phyloP scores from a whole-genome alignment of 352 stramenopile genomes.

The Globisporangium yorkense region DNA sequence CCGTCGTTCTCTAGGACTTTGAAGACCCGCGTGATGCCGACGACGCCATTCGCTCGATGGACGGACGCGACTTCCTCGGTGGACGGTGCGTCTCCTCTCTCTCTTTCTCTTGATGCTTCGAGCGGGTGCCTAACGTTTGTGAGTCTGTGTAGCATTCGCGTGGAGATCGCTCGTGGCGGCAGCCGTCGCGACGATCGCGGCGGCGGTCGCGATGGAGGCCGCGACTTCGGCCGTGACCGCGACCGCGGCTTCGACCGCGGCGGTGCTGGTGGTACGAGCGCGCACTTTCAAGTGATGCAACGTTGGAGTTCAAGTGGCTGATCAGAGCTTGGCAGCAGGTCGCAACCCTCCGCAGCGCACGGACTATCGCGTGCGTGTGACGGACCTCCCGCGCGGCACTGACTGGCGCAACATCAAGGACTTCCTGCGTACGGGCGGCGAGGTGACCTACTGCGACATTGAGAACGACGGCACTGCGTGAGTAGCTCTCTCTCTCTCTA shows the following conservation, averaged over 20 bases:
- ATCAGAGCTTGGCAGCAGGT: slow-evolving; percentile 9
- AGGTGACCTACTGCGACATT: slow-evolving; percentile 85
- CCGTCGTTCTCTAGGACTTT: slow-evolving; percentile 76
- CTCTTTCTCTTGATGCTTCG: neutral
- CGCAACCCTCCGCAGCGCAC: slow-evolving; percentile 72
- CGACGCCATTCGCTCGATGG: slow-evolving; percentile 83
- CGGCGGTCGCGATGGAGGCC: slow-evolving; percentile 25
- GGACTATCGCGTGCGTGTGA: slow-evolving; percentile 71
- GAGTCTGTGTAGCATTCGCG: slow-evolving; percentile 46
- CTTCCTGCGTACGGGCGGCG: slow-evolving; percentile 73
- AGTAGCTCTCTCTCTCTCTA: slow-evolving; percentile 13
- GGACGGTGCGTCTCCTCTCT: slow-evolving; percentile 40
- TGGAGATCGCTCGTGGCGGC: slow-evolving; percentile 74
- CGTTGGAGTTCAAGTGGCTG: neutral
- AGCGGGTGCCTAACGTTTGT: slow-evolving; percentile 2
- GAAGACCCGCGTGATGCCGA: slow-evolving; percentile 86
- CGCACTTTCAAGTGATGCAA: too few relatives aligned
- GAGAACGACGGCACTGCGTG: slow-evolving; percentile 80
- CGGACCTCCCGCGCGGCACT: slow-evolving; percentile 66
- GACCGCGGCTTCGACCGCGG: slow-evolving; percentile 55
- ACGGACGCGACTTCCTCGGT: slow-evolving; percentile 81
- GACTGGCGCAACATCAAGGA: slow-evolving; percentile 88
- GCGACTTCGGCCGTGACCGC: slow-evolving; percentile 22
- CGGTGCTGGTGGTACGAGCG: slow-evolving; percentile 22
- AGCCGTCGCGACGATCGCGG: slow-evolving; percentile 53